Evolutionary conservation across 495 filamentous ascomycete genomes (phyloP), one percentile per base, ranked within the genome.

Genomic region (Hypomontagnella submonticulosa): DNA sequence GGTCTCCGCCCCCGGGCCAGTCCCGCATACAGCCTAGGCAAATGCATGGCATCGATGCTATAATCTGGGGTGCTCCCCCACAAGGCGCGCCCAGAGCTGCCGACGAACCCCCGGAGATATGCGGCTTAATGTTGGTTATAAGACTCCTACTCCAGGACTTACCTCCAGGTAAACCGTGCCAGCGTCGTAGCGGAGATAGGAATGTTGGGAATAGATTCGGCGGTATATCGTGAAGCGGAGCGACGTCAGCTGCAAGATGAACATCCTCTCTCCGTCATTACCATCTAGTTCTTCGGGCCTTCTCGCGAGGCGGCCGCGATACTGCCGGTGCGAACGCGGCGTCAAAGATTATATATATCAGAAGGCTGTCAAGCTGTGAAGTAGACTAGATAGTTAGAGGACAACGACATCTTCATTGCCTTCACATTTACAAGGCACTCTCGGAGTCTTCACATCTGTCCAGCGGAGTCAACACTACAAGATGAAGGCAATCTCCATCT

Each of bases 101-200:
- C 67, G 63, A 67, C 44, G 49, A 63, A 71, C 58, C 57, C 27
- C 63, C 67, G 67, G 58, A 43, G 49, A 49, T 61, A 67, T 47
- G 54, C 19, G 47, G 60, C 53, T 63, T 68, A 53, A 50, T 55
- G 23, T 18, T 55, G 30, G 36, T 20, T 51, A 49, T 56, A 63
- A 59, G 47, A 48, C 38, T 13, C 9, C 12, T 57, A 3, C 36
- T 32, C 32, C 19, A 49, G 18, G 30, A 11, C 13, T 10, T 46
- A 51, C n/a, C 48, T 63, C 54, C 48, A 27, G 59, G 18, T 48
- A 27, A 57, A 12, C 23, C 18, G 11, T 12, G n/a, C 12, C 38
- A 63, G 48, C 46, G 65, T 68, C 54, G 59, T 16, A 63, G 36
- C 27, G 19, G 41, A 15, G n/a, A 12, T n/a, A 18, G 23, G 16